Evolutionary conservation across 306 rosid genomes (phyloP), one percentile per base, ranked within the genome.

Genomic region (Trifolium subterraneum): DNA sequence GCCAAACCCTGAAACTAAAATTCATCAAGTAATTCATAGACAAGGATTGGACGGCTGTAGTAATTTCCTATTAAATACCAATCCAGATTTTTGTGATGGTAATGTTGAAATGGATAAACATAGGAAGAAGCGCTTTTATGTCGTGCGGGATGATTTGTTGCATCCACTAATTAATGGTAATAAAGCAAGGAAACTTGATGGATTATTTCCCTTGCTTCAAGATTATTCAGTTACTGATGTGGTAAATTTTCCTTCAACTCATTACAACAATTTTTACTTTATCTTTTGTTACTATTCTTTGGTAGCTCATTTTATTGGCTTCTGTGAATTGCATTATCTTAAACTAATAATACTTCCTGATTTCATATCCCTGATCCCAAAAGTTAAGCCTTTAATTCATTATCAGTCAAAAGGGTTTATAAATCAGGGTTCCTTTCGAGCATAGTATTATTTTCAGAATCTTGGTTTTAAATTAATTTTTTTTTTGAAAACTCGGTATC

Each of bases 141-240:
- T 93, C 0, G 88, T 91, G 64, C 86, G 98, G 75, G 98, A 94
- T 82, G 98, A 94, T 85, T 90, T 91, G 83, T 83, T 91, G 89
- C 98, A 93, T 78, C 97, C 98, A 1, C 36, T 93, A 58, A 75
- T 89, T 68, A 91, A 89, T 67, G 98, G 98, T n/a, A 93, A 93
- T 64, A 91, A 93, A 83, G 93, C 97, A 4, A 86, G 98, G 59
- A 93, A 93, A 81, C 75, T 93, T 62, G 98, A 93, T 79, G 96
- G 48, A 15, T 48, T 91, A 33, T 78, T 93, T 79, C 96, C 97
- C 73, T 68, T 89, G 1, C 55, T 89, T 39, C 87, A 89, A 81
- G 88, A 87, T 71, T 75, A 80, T 72, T 87, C 80, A 8, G 94
- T 89, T 35, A 93, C 96, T 52, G 89, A 93, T 78, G 87, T 91